These are phyloP conservation scores for Moricandia moricandioides DNA, from an alignment of 345 rosid genomes.

Conservation along the genomic window DNA sequence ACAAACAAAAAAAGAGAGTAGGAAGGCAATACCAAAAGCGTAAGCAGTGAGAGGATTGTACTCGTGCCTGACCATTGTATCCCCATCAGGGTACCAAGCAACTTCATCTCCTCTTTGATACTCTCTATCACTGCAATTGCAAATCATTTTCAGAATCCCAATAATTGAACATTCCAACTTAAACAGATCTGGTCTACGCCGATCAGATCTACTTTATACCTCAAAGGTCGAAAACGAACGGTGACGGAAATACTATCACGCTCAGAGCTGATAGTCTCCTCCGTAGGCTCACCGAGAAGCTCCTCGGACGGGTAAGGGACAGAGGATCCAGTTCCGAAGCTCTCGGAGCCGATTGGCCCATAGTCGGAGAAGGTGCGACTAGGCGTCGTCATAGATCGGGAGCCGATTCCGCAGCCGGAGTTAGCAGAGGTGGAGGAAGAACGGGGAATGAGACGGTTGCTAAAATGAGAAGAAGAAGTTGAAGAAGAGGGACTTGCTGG, in stretches of 20 bases:
- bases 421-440: slow-evolving; percentile 60
- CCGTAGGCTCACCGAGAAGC: slow-evolving; percentile 60
- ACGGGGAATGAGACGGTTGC: slow-evolving; percentile 60
- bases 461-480: slow-evolving; percentile 51
- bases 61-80: slow-evolving; percentile 84
- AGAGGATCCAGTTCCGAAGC: slow-evolving; percentile 47
- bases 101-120: slow-evolving; percentile 94
- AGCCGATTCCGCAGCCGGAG: slow-evolving; percentile 32
- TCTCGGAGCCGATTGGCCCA: slow-evolving; percentile 37
- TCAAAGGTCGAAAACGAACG: slow-evolving; percentile 92
- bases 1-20: not conserved
- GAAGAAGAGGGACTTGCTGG: slow-evolving; percentile 80
- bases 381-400: slow-evolving; percentile 93
- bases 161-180: not conserved
- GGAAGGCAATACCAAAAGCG: slow-evolving; percentile 63
- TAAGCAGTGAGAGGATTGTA: slow-evolving; percentile 83
- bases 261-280: slow-evolving; percentile 56
- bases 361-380: slow-evolving; percentile 66
- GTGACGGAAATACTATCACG: slow-evolving; percentile 95
- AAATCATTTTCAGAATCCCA: not conserved
- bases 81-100: slow-evolving; percentile 95
- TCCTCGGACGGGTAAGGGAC: slow-evolving; percentile 65
- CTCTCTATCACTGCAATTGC: slow-evolving; percentile 78
- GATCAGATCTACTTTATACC: slow-evolving; percentile 51
- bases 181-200: slow-evolving; percentile 47